phyloP scores from a whole-genome alignment of 805 yeast species.

The Maudiozyma turicensis region DNA sequence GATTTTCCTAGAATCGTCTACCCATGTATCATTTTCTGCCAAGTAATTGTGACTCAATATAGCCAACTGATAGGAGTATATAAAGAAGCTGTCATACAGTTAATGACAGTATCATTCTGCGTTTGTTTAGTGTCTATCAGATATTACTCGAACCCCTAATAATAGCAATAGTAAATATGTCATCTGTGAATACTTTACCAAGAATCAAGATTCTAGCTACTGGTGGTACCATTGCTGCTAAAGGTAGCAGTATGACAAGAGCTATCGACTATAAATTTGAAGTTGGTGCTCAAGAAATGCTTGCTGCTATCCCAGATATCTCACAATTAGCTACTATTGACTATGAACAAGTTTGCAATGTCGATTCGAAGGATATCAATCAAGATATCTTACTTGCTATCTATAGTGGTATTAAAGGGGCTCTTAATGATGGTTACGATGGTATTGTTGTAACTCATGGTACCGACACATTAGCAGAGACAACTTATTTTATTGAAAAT shows the following conservation, averaged over 20 bases:
- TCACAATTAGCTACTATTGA: constrained; percentile 43
- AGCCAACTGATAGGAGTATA: too few species aligned
- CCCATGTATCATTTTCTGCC: too few species aligned
- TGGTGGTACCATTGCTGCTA: constrained; percentile 52
- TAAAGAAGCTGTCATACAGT: too few species aligned
- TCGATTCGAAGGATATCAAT: constrained; percentile 51
- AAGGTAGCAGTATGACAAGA: constrained; percentile 36
- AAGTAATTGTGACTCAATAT: too few species aligned
- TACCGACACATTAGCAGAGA: constrained; percentile 59
- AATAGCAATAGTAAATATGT: background rate
- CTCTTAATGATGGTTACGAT: constrained; percentile 35
- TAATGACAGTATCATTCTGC: too few species aligned
- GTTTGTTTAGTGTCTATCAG: too few species aligned
- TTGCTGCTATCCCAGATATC: constrained; percentile 47
- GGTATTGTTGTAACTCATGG: constrained; percentile 63
- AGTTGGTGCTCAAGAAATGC: constrained; percentile 40
- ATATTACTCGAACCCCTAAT: too few species aligned
- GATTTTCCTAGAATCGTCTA: too few species aligned
- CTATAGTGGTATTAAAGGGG: constrained; percentile 37
- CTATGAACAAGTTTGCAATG: constrained; percentile 52
- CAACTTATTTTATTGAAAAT: constrained; percentile 51
- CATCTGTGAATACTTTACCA: constrained; percentile 12
- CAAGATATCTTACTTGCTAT: constrained; percentile 37
- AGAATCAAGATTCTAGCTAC: constrained; percentile 44
- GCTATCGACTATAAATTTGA: constrained; percentile 48